Percentiles rank a stretch among this genome's conserved stretches.
These are phyloP conservation scores for Hydrangea macrophylla DNA, from an alignment of 148 eudicot species.

Conservation along the genomic window DNA sequence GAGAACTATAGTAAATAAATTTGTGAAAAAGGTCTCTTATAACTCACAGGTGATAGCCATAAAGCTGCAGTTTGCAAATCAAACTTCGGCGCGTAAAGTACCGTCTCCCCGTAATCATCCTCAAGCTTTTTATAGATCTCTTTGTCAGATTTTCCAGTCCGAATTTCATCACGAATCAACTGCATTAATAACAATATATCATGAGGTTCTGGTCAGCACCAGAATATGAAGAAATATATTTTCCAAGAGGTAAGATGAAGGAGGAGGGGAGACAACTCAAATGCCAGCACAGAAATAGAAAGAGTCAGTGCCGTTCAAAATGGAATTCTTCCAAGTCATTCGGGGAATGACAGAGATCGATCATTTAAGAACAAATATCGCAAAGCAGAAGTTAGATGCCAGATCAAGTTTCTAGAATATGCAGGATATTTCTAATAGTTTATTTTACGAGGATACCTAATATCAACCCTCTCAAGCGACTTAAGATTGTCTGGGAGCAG, in stretches of 20 bases:
- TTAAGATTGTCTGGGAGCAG: background rate
- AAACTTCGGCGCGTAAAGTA: slow-evolving; percentile 84
- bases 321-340: no score
- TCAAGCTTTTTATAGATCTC: slow-evolving; percentile 90
- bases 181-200: no score
- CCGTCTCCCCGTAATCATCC: slow-evolving; percentile 85
- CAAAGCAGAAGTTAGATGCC: background rate
- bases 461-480: background rate
- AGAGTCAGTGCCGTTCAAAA: no score
- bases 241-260: no score
- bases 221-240: no score
- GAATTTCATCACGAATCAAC: slow-evolving; percentile 95
- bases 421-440: no score
- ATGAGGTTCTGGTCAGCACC: no score
- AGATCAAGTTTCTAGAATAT: background rate
- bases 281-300: no score
- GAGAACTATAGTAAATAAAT: no score
- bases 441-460: background rate
- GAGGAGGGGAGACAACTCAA: no score
- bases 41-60: slow-evolving; percentile 91
- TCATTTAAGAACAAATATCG: no score
- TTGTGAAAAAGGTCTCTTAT: background rate
- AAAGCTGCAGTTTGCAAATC: slow-evolving; percentile 93
- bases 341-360: no score
- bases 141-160: slow-evolving; percentile 76